Evolutionary conservation across 495 filamentous ascomycete species (phyloP).

Genomic region (Neurospora sp.): DNA sequence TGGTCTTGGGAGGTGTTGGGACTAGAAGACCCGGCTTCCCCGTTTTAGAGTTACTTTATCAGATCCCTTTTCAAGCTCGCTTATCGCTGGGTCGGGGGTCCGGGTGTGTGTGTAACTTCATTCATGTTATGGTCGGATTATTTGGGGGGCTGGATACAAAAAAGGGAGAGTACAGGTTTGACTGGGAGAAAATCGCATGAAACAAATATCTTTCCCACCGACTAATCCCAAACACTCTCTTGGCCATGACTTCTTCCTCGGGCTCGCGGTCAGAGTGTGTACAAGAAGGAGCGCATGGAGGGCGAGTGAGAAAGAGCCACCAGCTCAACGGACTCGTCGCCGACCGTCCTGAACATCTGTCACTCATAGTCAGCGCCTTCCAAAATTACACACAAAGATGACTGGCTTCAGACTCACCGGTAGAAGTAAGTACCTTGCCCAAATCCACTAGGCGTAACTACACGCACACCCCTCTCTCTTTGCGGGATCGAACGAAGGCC

Average conservation of each 20-base stretch:
- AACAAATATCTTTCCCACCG: background rate
- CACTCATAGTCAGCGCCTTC: background rate
- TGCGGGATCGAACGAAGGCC: conserved; percentile 12
- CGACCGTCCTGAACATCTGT: background rate
- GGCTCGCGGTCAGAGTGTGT: background rate
- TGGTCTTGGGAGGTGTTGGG: background rate
- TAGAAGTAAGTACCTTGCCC: background rate
- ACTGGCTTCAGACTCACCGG: background rate
- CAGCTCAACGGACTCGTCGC: background rate
- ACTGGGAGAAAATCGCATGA: background rate
- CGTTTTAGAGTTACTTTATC: conserved; percentile 12
- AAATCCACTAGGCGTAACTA: conserved; percentile 6
- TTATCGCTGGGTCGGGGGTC: background rate
- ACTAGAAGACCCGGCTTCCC: background rate
- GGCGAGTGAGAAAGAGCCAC: background rate
- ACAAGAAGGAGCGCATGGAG: background rate
- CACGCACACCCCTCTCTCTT: conserved; percentile 15
- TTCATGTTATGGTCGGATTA: background rate
- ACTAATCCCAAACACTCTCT: background rate
- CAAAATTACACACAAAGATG: background rate
- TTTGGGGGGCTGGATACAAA: background rate
- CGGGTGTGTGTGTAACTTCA: background rate
- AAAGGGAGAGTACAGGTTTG: background rate
- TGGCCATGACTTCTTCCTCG: background rate
- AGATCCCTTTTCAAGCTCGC: conserved; percentile 6